Conservation (phyloP, 148 eudicot genomes). For the Diospyros kaki region DNA sequence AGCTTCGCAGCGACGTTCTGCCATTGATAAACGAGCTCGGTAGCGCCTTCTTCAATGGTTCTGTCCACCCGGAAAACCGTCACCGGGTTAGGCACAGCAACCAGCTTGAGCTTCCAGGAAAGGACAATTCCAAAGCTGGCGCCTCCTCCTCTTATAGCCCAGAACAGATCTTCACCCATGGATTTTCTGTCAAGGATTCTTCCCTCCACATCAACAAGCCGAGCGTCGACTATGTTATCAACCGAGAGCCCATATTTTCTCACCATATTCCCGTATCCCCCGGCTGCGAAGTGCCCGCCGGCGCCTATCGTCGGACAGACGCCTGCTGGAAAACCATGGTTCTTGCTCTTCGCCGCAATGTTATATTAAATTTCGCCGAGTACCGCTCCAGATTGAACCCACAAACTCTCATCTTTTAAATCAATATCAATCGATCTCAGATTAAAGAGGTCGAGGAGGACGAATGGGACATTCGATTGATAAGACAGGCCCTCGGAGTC, state of each 20-base stretch:
- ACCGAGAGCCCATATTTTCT: slow-evolving; percentile 10
- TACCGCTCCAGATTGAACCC: slow-evolving; percentile 11
- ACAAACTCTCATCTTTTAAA: neutral
- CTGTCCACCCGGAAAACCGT: slow-evolving; percentile 30
- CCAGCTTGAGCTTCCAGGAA: slow-evolving; percentile 30
- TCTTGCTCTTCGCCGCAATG: neutral
- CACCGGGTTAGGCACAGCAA: slow-evolving; percentile 32
- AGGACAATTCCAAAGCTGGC: slow-evolving; percentile 31
- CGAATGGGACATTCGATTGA: neutral
- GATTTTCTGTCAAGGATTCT: neutral
- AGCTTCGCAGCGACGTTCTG: slow-evolving; percentile 18
- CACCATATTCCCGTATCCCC: slow-evolving; percentile 10
- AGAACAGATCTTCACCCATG: slow-evolving; percentile 22
- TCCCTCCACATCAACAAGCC: slow-evolving; percentile 24
- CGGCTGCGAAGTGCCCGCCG: slow-evolving; percentile 9
- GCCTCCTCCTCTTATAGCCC: slow-evolving; percentile 42
- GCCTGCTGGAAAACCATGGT: slow-evolving; percentile 3
- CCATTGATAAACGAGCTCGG: slow-evolving; percentile 19
- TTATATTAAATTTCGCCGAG: slow-evolving; percentile 3
- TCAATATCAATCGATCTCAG: neutral
- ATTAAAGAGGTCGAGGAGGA: slow-evolving; percentile 10
- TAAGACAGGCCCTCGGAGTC: slow-evolving; percentile 31
- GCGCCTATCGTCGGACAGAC: slow-evolving; percentile 7
- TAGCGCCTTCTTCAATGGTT: slow-evolving; percentile 16
- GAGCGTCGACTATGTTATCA: slow-evolving; percentile 16